These are phyloP conservation scores for Serendipita sp. DNA, from an alignment of 768 basidiomycete species.

Conservation along the genomic window DNA sequence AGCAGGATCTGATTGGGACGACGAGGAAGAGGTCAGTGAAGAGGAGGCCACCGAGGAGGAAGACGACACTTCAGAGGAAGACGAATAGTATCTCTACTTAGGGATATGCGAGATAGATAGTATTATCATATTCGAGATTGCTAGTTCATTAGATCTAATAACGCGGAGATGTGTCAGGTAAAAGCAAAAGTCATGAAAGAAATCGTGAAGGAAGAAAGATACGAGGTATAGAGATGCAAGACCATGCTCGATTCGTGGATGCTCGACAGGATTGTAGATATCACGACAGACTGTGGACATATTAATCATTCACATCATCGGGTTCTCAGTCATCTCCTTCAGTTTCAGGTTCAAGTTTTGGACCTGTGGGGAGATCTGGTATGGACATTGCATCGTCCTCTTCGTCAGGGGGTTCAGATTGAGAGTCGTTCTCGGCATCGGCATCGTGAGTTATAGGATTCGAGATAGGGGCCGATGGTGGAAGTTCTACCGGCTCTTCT, in stretches of 20 bases:
- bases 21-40: slow-evolving; percentile 22
- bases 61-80: slow-evolving; percentile 22
- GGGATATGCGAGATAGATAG: background rate
- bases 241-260: background rate
- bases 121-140: background rate
- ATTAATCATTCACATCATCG: too few relatives aligned
- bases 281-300: too few relatives aligned
- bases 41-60: slow-evolving; percentile 26
- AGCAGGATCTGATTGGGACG: slow-evolving; percentile 18
- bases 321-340: background rate
- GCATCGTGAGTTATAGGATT: background rate
- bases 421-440: background rate
- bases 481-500: too few relatives aligned
- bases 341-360: background rate
- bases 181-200: background rate
- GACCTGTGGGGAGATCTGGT: background rate
- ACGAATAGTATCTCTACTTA: slow-evolving; percentile 8
- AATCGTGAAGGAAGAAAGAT: slow-evolving; percentile 9
- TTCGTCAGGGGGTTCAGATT: background rate
- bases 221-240: slow-evolving; percentile 8
- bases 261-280: too few relatives aligned
- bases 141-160: background rate
- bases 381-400: background rate
- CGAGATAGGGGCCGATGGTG: too few relatives aligned
- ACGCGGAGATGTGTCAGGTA: background rate